Evolutionary conservation across 1,139 yeast species (phyloP).

Genomic region (Candida neerlandica): DNA sequence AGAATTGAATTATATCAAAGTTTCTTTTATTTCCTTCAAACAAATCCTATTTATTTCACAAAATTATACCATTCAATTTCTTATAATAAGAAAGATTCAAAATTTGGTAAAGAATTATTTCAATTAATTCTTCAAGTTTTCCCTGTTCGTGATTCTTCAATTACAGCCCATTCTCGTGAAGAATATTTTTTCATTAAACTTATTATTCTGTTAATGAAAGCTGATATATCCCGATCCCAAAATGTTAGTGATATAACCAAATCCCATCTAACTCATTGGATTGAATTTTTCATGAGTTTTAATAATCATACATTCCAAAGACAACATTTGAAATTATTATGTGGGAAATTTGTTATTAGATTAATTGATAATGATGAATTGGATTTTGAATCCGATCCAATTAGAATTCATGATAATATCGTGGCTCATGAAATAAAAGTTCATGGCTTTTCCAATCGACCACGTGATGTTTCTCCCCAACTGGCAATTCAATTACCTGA

Average conservation of each 20-base stretch:
- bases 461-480: constrained; percentile 50
- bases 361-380: constrained; percentile 59
- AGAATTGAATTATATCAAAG: constrained; percentile 71
- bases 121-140: constrained; percentile 52
- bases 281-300: constrained; percentile 54
- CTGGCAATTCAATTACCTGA: constrained; percentile 78
- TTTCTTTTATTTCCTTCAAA: constrained; percentile 79
- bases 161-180: constrained; percentile 57
- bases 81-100: constrained; percentile 23
- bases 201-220: constrained; percentile 52
- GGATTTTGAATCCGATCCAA: constrained; percentile 82
- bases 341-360: constrained; percentile 52
- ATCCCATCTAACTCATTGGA: constrained; percentile 44
- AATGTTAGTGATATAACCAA: constrained; percentile 40
- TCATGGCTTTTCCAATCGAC: constrained; percentile 38
- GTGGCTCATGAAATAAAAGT: constrained; percentile 52
- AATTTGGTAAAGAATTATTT: constrained; percentile 39
- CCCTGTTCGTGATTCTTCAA: constrained; percentile 37
- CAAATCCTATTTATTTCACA: constrained; percentile 76
- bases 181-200: constrained; percentile 71
- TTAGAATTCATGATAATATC: constrained; percentile 53
- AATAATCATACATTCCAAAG: constrained; percentile 64
- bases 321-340: constrained; percentile 50
- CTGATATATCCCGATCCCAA: constrained; percentile 38
- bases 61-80: constrained; percentile 42